Evolutionary conservation across 2,329 filamentous ascomycete species (phyloP).

Genomic region (Monilinia laxa): DNA sequence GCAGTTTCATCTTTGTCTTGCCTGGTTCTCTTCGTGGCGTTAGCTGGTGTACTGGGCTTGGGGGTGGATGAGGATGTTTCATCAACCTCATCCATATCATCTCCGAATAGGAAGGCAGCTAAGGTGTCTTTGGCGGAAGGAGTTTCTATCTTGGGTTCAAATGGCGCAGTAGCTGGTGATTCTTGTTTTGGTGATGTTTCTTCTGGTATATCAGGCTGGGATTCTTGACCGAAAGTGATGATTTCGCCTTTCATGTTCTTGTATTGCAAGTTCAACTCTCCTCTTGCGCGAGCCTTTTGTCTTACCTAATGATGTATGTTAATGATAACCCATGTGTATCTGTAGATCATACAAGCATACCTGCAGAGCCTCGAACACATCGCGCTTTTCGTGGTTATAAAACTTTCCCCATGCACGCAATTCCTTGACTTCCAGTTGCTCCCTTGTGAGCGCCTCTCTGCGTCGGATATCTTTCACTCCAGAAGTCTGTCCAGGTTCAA

Average conservation of each 20-base stretch:
- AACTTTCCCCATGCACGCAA: neutral
- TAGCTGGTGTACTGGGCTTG: neutral
- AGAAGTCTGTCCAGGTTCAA: neutral
- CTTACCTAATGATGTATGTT: neutral
- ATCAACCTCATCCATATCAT: neutral
- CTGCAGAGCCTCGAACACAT: neutral
- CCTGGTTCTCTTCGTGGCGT: neutral
- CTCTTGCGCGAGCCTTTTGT: neutral
- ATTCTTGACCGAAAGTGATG: neutral
- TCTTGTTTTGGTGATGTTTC: neutral
- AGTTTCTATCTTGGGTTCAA: neutral
- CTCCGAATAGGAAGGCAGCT: neutral
- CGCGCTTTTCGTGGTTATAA: neutral
- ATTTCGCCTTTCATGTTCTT: neutral
- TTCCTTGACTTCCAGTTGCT: neutral
- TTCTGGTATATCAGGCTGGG: neutral
- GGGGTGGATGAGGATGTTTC: neutral
- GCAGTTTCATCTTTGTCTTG: neutral
- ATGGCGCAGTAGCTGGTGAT: neutral
- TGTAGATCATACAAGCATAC: neutral
- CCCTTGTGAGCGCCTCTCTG: neutral
- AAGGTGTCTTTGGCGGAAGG: no score
- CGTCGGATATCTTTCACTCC: neutral
- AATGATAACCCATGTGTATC: neutral
- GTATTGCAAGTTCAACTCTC: neutral